Evolutionary conservation across 2,329 filamentous ascomycete genomes (phyloP).

Genomic region (Aspergillus melleus): DNA sequence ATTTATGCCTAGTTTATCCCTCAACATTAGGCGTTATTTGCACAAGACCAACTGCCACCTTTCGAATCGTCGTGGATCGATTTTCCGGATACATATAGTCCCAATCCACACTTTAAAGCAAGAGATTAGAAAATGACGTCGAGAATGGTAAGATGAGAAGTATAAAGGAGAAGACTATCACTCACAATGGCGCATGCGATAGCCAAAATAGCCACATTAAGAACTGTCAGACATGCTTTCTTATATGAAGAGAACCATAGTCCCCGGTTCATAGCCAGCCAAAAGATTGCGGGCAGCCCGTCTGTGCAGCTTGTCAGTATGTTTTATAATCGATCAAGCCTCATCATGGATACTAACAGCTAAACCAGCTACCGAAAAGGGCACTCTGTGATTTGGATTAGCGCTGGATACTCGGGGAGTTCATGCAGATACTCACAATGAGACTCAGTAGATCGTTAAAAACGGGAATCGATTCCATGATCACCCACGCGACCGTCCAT

Average conservation of each 20-base stretch:
- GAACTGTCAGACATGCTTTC: neutral
- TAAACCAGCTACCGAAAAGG: neutral
- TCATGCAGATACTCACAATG: neutral
- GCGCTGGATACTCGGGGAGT: neutral
- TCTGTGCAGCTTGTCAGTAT: neutral
- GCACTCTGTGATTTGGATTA: neutral
- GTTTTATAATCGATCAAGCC: neutral
- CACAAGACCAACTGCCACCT: neutral
- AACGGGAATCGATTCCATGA: neutral
- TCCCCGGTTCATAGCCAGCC: neutral
- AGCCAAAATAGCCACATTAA: neutral
- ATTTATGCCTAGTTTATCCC: neutral
- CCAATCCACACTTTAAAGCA: neutral
- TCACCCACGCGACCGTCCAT: neutral
- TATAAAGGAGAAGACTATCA: neutral
- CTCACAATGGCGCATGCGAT: neutral
- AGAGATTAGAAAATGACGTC: too few species aligned
- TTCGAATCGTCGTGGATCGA: neutral
- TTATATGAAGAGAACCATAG: neutral
- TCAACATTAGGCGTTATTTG: neutral
- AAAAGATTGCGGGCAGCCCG: neutral
- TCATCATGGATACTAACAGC: neutral
- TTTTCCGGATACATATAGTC: neutral
- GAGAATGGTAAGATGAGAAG: too few species aligned
- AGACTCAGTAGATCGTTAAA: neutral